phyloP scores from a whole-genome alignment of 345 rosid genomes.

The Pistacia atlantica region DNA sequence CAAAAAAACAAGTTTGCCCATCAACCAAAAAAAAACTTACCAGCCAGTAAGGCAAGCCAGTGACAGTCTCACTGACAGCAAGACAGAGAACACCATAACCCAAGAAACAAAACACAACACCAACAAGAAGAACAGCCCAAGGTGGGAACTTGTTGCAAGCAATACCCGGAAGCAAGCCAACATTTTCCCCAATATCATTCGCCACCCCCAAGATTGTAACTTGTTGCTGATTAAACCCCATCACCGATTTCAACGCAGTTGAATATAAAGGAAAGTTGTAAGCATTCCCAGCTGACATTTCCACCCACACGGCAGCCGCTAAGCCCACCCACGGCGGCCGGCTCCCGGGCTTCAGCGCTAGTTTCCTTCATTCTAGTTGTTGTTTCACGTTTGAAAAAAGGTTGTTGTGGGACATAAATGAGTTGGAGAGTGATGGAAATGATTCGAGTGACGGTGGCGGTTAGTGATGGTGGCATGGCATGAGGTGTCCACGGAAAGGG shows the following conservation, averaged over 20 bases:
- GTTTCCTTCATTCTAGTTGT: background rate
- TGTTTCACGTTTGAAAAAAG: too few species aligned
- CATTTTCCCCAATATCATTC: slow-evolving; percentile 85
- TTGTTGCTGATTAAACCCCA: slow-evolving; percentile 83
- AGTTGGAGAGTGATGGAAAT: too few species aligned
- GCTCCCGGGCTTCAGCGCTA: slow-evolving; percentile 69
- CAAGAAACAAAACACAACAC: slow-evolving; percentile 65
- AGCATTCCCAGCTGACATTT: too few species aligned
- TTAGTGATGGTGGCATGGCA: too few species aligned
- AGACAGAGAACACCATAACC: slow-evolving; percentile 96
- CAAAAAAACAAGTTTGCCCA: background rate
- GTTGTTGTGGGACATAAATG: too few species aligned
- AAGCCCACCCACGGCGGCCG: slow-evolving; percentile 98
- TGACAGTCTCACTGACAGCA: slow-evolving; percentile 53
- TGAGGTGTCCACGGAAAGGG: too few species aligned
- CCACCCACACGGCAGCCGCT: slow-evolving; percentile 82
- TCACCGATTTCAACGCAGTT: slow-evolving; percentile 64
- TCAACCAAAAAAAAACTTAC: background rate
- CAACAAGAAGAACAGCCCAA: slow-evolving; percentile 76
- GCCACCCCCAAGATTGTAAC: slow-evolving; percentile 91
- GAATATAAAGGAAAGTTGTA: slow-evolving; percentile 51
- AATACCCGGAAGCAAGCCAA: slow-evolving; percentile 83
- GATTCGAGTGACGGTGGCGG: too few species aligned
- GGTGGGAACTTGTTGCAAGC: slow-evolving; percentile 93
- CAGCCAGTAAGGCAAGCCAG: slow-evolving; percentile 48